A percentile compares a stretch with the other conserved stretches of the same genome.
Conservation (phyloP, 192 early-diverging fungal species). For the Chytriomyces hyalinus region DNA sequence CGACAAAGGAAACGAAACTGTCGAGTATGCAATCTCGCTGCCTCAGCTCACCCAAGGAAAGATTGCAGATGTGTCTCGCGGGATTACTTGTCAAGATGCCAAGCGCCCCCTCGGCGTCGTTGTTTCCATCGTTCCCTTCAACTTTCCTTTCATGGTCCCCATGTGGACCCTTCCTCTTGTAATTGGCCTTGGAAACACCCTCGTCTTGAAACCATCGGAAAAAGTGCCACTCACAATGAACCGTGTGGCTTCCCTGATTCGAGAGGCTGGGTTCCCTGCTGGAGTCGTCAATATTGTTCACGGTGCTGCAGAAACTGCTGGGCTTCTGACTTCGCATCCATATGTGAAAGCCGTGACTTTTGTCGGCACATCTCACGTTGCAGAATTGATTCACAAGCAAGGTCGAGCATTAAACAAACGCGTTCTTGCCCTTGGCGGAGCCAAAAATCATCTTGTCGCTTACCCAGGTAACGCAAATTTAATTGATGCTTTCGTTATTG, state of each 20-base stretch:
- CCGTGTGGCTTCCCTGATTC: constrained; percentile 46
- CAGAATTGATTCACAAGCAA: constrained; percentile 58
- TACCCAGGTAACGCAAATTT: constrained; percentile 39
- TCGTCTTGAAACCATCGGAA: constrained; percentile 80
- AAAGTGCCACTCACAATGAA: constrained; percentile 84
- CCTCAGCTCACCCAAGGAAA: constrained; percentile 69
- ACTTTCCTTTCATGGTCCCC: constrained; percentile 84
- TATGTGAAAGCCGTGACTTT: constrained; percentile 74
- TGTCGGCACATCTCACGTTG: constrained; percentile 82
- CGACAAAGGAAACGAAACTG: constrained; percentile 77
- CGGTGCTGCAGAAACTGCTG: constrained; percentile 64
- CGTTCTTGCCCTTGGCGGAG: constrained; percentile 70
- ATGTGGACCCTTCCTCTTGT: constrained; percentile 83
- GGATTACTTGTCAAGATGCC: constrained; percentile 67
- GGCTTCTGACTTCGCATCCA: constrained; percentile 64
- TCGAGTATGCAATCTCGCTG: constrained; percentile 75
- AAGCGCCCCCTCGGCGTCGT: constrained; percentile 75
- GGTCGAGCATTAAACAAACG: constrained; percentile 67
- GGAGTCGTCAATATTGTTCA: constrained; percentile 81
- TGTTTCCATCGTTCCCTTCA: constrained; percentile 79
- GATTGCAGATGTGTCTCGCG: constrained; percentile 66
- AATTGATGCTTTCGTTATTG: no score
- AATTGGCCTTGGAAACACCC: constrained; percentile 69
- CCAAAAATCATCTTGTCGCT: constrained; percentile 81
- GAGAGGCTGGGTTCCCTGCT: constrained; percentile 66